phyloP scores from a whole-genome alignment of 495 filamentous ascomycete genomes.

The Aspergillus taichungensis region DNA sequence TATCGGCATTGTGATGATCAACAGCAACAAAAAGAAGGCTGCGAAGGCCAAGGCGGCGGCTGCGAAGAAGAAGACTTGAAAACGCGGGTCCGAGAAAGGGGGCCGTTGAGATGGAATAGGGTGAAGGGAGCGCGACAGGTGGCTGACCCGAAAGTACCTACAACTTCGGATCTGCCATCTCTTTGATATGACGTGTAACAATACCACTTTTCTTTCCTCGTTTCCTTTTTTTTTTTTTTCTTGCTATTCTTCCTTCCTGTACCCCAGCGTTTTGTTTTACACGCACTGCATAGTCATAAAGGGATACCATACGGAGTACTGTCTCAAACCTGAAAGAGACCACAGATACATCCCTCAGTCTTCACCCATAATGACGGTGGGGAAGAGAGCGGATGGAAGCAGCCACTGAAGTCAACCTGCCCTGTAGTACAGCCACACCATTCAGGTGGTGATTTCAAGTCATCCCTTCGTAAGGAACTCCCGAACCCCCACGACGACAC shows the following conservation, averaged over 20 bases:
- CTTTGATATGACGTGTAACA: slow-evolving; percentile 10
- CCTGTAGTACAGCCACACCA: no score
- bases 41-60: slow-evolving; percentile 76
- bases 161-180: background rate
- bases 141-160: background rate
- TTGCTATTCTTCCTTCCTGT: background rate
- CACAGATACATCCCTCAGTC: no score
- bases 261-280: no score
- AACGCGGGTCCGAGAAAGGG: slow-evolving; percentile 24
- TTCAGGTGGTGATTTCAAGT: no score
- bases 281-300: no score
- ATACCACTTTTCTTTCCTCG: slow-evolving; percentile 2
- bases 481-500: no score
- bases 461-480: no score
- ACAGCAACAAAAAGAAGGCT: slow-evolving; percentile 94
- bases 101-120: background rate
- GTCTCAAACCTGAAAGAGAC: no score
- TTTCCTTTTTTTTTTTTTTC: background rate
- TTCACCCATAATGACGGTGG: no score
- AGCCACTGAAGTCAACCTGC: no score
- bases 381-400: no score
- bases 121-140: slow-evolving; percentile 4
- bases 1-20: slow-evolving; percentile 95
- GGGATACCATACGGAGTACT: no score
- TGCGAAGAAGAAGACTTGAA: slow-evolving; percentile 60